Conservation (phyloP, 129 eudicot genomes). For the Saposhnikovia divaricata region DNA sequence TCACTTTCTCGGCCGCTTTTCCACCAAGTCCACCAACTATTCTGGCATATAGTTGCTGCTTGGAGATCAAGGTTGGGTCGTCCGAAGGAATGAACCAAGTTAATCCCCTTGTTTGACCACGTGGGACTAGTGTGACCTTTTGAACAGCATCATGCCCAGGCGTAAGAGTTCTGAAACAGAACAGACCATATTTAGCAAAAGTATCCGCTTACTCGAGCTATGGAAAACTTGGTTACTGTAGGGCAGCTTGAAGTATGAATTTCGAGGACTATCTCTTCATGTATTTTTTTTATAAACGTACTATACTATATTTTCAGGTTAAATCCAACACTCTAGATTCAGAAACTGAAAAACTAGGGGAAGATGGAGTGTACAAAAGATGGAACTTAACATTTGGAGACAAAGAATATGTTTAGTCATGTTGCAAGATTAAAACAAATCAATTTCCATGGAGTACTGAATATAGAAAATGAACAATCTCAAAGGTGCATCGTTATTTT, state of each 20-base stretch:
- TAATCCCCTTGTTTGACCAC: no score
- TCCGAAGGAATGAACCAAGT: no score
- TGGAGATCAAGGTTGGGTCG: no score
- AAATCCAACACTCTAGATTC: background rate
- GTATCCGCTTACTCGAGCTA: background rate
- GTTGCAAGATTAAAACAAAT: background rate
- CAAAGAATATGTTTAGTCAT: background rate
- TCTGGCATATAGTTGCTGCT: no score
- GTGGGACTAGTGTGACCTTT: no score
- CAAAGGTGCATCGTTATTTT: background rate
- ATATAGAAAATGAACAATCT: background rate
- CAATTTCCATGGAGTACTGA: background rate
- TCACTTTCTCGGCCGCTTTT: no score
- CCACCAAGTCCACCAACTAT: no score
- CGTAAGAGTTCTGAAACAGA: conserved; percentile 66
- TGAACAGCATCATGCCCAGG: conserved; percentile 98
- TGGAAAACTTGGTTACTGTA: background rate
- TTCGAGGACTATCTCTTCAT: background rate
- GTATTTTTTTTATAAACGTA: background rate
- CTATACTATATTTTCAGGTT: background rate
- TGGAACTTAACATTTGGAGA: background rate
- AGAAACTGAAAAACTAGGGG: background rate
- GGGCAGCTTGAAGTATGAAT: background rate
- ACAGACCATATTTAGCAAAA: background rate
- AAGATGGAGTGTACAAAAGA: background rate